phyloP scores from a whole-genome alignment of 805 yeast genomes.

The Blastobotrys mokoenaii region DNA sequence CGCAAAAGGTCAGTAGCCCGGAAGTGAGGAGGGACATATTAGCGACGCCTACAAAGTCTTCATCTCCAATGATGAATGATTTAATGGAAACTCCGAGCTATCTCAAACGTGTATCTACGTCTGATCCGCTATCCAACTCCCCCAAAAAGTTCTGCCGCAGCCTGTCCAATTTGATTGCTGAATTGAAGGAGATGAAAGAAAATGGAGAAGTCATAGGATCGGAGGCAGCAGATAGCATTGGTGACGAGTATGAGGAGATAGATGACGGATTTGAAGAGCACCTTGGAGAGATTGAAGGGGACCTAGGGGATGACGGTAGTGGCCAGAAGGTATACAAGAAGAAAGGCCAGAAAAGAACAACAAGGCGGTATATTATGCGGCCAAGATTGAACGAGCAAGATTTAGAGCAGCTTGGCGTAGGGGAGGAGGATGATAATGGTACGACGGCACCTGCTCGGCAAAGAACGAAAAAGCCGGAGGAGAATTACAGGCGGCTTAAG shows the following conservation, averaged over 20 bases:
- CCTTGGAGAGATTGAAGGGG: slow-evolving; percentile 10
- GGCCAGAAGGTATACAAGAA: slow-evolving; percentile 27
- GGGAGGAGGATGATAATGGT: neutral
- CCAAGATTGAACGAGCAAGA: slow-evolving; percentile 20
- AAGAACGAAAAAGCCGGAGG: slow-evolving; percentile 11
- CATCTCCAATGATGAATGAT: slow-evolving; percentile 6
- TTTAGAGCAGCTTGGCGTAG: slow-evolving; percentile 16
- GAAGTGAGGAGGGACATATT: neutral
- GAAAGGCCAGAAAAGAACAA: slow-evolving; percentile 30
- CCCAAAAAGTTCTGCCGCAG: slow-evolving; percentile 15
- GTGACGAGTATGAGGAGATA: slow-evolving; percentile 8
- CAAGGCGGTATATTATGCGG: slow-evolving; percentile 21
- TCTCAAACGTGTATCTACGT: neutral
- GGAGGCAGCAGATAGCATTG: slow-evolving; percentile 15
- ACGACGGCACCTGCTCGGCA: neutral
- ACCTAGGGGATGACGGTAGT: slow-evolving; percentile 13
- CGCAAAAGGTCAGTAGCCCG: neutral
- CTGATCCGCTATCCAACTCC: neutral
- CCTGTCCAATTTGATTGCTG: slow-evolving; percentile 41
- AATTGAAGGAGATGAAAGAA: slow-evolving; percentile 27
- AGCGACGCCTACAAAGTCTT: slow-evolving; percentile 3
- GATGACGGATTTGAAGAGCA: slow-evolving; percentile 13
- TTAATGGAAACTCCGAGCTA: slow-evolving; percentile 10
- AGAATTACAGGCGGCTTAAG: slow-evolving; percentile 18
- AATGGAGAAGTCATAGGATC: slow-evolving; percentile 16